Percentiles rank a stretch among this genome's conserved stretches.
phyloP scores from a whole-genome alignment of 1,139 yeast genomes.

The Geotrichum citri-aurantii region DNA sequence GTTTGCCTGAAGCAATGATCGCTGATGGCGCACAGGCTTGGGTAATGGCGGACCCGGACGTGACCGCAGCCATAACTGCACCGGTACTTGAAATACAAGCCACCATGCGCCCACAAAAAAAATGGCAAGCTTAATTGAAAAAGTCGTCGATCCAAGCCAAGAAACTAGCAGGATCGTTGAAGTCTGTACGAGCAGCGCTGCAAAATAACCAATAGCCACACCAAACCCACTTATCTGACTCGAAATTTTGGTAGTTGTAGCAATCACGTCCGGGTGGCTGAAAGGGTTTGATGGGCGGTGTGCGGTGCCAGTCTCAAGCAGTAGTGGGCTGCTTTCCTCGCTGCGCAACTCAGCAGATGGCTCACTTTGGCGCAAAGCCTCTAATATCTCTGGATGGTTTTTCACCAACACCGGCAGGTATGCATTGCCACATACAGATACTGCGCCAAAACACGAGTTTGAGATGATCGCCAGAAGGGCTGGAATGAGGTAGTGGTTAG shows the following conservation, averaged over 20 bases:
- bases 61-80: slow-evolving; percentile 42
- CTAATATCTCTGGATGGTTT: slow-evolving; percentile 28
- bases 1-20: background rate
- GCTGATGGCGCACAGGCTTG: slow-evolving; percentile 4
- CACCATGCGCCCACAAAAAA: slow-evolving; percentile 65
- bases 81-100: slow-evolving; percentile 59
- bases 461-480: slow-evolving; percentile 53
- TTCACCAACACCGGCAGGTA: slow-evolving; percentile 53
- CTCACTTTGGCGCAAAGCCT: slow-evolving; percentile 8
- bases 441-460: slow-evolving; percentile 66
- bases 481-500: slow-evolving; percentile 48
- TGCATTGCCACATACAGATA: slow-evolving; percentile 70
- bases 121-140: slow-evolving; percentile 51
- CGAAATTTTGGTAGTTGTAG: slow-evolving; percentile 23
- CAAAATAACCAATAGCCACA: slow-evolving; percentile 57
- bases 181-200: slow-evolving; percentile 59
- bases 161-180: slow-evolving; percentile 47
- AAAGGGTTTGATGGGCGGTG: background rate
- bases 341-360: background rate
- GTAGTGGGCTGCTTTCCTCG: background rate
- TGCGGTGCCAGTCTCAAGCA: slow-evolving; percentile 9
- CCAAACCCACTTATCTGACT: slow-evolving; percentile 57
- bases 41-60: slow-evolving; percentile 39
- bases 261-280: slow-evolving; percentile 19
- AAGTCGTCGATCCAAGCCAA: slow-evolving; percentile 40